phyloP scores from a whole-genome alignment of 768 basidiomycete species.

The Mycena haematopus region DNA sequence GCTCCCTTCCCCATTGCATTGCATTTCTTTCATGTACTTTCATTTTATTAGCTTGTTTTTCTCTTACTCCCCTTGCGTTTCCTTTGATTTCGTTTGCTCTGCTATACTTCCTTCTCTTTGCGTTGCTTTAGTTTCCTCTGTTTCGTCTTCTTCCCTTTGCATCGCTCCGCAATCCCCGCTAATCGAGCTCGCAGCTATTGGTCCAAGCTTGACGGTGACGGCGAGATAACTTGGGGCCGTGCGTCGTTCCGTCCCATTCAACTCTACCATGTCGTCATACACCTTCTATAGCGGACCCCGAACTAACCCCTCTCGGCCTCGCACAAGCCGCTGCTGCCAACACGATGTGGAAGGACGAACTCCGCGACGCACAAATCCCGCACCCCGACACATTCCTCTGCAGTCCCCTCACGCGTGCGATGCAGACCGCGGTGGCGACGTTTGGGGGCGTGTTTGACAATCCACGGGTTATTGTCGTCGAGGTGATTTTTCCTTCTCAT shows the following conservation, averaged over 20 bases:
- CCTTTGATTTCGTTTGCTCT: too few relatives aligned
- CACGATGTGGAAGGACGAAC: constrained; percentile 56
- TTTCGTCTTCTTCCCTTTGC: background rate
- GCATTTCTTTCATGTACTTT: too few relatives aligned
- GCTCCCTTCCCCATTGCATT: too few relatives aligned
- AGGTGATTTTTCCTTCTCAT: constrained; percentile 52
- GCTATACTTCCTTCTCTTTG: too few relatives aligned
- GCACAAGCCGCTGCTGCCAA: constrained; percentile 58
- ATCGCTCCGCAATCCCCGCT: background rate
- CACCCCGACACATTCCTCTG: constrained; percentile 62
- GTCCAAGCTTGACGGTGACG: constrained; percentile 69
- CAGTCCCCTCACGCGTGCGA: constrained; percentile 69
- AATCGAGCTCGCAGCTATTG: constrained; percentile 51
- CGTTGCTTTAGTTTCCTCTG: too few relatives aligned
- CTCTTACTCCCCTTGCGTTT: too few relatives aligned
- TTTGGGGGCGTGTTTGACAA: constrained; percentile 47
- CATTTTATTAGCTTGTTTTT: too few relatives aligned
- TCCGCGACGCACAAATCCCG: constrained; percentile 45
- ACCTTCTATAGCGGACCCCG: constrained; percentile 62
- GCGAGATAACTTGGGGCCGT: constrained; percentile 77
- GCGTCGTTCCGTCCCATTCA: constrained; percentile 35
- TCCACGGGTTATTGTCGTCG: constrained; percentile 55
- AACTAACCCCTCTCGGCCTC: constrained; percentile 64
- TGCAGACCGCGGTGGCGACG: constrained; percentile 60
- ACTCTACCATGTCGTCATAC: background rate